phyloP scores from a whole-genome alignment of 2,329 filamentous ascomycete species.

The Grosmannia penicillata region DNA sequence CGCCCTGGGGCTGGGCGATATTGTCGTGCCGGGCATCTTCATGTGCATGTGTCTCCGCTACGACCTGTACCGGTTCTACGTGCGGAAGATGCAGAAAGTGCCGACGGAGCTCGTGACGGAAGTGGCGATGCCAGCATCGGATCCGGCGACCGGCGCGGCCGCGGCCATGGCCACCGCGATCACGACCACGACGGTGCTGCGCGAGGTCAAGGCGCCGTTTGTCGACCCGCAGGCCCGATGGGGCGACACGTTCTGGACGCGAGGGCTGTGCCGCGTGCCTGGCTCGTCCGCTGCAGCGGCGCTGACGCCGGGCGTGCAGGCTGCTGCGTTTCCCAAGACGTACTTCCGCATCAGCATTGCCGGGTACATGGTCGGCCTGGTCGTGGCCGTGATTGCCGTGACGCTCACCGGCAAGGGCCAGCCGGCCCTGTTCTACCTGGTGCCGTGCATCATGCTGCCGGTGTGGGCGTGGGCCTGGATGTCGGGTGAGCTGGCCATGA shows the following conservation, averaged over 20 bases:
- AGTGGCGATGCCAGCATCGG: not conserved
- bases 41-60: constrained; percentile 81
- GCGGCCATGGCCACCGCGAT: constrained; percentile 17
- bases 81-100: constrained; percentile 43
- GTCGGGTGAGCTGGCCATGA: constrained; percentile 55
- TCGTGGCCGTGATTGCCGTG: constrained; percentile 62
- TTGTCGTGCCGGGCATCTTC: constrained; percentile 84
- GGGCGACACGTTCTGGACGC: constrained; percentile 74
- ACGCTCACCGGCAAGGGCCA: constrained; percentile 69
- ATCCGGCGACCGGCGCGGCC: not conserved
- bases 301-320: constrained; percentile 21
- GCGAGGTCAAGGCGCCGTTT: constrained; percentile 36
- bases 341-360: constrained; percentile 69
- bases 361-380: constrained; percentile 68
- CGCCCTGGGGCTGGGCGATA: constrained; percentile 89
- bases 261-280: constrained; percentile 7
- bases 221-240: constrained; percentile 54
- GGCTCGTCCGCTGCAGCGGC: constrained; percentile 5
- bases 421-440: constrained; percentile 81
- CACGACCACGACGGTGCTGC: constrained; percentile 21
- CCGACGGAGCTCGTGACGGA: constrained; percentile 20
- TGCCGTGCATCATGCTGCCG: constrained; percentile 65
- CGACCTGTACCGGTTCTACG: constrained; percentile 75
- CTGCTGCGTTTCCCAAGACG: constrained; percentile 55
- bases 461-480: constrained; percentile 57